These are phyloP conservation scores for Xylariaceae sp. DNA, from an alignment of 2,329 filamentous ascomycete genomes.

Conservation along the genomic window DNA sequence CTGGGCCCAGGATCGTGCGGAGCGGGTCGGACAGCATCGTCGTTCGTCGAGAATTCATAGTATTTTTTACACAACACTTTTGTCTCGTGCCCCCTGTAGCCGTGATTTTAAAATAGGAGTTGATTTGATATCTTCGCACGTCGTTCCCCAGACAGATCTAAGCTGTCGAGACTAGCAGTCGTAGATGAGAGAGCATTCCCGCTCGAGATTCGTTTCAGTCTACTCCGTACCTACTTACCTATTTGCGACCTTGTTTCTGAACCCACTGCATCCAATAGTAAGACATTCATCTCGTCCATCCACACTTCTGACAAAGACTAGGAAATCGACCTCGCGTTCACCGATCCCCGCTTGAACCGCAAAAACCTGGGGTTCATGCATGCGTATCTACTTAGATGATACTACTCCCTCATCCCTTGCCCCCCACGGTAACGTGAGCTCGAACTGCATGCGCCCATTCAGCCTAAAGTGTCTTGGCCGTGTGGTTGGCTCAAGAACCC, in stretches of 20 bases:
- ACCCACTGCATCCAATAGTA: no score
- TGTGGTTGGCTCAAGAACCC: conserved; percentile 19
- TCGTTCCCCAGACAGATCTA: no score
- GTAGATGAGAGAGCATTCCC: no score
- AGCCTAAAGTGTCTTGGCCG: conserved; percentile 27
- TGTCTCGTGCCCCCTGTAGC: not conserved
- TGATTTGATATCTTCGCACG: no score
- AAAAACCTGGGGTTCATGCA: not conserved
- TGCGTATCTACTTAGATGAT: not conserved
- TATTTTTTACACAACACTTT: not conserved
- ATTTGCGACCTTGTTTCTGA: no score
- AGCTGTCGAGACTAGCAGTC: no score
- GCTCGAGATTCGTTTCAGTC: no score
- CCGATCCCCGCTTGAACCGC: no score
- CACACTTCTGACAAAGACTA: no score
- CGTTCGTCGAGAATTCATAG: not conserved
- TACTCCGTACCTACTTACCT: no score
- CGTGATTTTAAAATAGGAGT: not conserved
- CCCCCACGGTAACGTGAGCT: not conserved
- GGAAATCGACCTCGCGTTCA: no score
- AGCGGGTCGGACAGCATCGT: conserved; percentile 30
- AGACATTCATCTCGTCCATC: no score
- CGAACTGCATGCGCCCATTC: conserved; percentile 21
- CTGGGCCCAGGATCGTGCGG: conserved; percentile 33
- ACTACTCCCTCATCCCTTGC: not conserved